Conservation (phyloP, 2,329 filamentous ascomycete species). For the Aspergillus persii region DNA sequence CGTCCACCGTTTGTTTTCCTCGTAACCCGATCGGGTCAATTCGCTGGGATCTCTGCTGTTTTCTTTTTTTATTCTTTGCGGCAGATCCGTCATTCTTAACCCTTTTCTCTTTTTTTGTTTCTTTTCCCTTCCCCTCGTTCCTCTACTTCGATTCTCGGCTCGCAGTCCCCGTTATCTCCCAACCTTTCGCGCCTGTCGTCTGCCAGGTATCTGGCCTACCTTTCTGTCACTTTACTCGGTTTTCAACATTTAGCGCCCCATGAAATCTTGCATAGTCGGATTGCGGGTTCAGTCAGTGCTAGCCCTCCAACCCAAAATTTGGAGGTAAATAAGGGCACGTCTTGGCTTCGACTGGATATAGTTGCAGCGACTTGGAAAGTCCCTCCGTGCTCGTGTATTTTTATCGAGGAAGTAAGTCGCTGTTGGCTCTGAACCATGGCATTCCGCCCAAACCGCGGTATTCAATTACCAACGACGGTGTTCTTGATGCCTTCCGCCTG, state of each 20-base stretch:
- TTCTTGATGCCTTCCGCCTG: not conserved
- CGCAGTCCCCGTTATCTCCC: not conserved
- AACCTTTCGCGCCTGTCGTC: not conserved
- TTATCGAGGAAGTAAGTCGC: not conserved
- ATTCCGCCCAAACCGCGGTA: not conserved
- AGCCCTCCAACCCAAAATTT: not conserved
- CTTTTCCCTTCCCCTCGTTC: not conserved
- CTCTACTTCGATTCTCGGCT: not conserved
- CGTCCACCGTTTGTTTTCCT: not conserved
- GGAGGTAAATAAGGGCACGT: not conserved
- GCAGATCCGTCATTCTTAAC: not conserved
- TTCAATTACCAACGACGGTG: not conserved
- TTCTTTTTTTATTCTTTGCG: not conserved
- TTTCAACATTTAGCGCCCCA: no score
- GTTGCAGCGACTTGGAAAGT: not conserved
- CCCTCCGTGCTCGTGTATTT: not conserved
- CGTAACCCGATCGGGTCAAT: slow-evolving; percentile 9
- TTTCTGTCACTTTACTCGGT: not conserved
- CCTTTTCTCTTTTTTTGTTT: not conserved
- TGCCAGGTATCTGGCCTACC: not conserved
- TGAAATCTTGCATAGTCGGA: not conserved
- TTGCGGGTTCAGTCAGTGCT: not conserved
- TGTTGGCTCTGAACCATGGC: not conserved
- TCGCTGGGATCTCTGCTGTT: slow-evolving; percentile 3
- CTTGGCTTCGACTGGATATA: not conserved